These are phyloP conservation scores for Penicillium sp. DNA, from an alignment of 2,329 filamentous ascomycete genomes.

Conservation along the genomic window DNA sequence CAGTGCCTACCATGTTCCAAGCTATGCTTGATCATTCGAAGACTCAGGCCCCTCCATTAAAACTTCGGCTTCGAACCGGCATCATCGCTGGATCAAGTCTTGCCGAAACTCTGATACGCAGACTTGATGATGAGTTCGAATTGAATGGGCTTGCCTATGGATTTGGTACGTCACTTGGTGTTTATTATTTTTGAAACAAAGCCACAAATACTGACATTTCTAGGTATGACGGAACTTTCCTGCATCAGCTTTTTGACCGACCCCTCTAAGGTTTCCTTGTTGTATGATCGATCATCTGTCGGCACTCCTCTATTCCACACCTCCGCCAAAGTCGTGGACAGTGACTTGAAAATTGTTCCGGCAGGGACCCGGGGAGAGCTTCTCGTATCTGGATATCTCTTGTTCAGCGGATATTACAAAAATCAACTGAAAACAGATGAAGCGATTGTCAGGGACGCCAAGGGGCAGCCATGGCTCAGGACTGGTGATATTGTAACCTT, in stretches of 20 bases:
- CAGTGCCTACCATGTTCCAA: neutral
- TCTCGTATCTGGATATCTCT: neutral
- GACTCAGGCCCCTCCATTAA: neutral
- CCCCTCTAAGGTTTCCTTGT: neutral
- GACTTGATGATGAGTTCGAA: neutral
- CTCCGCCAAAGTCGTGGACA: slow-evolving; percentile 69
- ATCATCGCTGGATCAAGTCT: slow-evolving; percentile 55
- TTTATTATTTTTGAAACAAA: neutral
- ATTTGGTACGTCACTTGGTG: neutral
- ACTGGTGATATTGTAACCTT: slow-evolving; percentile 51
- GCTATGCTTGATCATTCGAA: neutral
- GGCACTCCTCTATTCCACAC: slow-evolving; percentile 66
- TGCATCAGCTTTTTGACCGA: neutral
- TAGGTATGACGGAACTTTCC: slow-evolving; percentile 11
- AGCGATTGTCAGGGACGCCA: neutral
- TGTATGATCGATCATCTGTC: neutral
- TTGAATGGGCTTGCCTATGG: neutral
- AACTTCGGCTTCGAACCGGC: slow-evolving; percentile 49
- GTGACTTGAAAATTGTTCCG: slow-evolving; percentile 60
- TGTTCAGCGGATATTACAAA: neutral
- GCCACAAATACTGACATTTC: neutral
- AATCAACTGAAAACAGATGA: neutral
- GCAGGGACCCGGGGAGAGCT: neutral
- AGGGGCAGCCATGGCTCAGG: slow-evolving; percentile 51
- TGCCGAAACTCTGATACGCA: slow-evolving; percentile 50